Evolutionary conservation across 1,284 basidiomycete genomes (phyloP).

Genomic region (Cryptococcus sp.): DNA sequence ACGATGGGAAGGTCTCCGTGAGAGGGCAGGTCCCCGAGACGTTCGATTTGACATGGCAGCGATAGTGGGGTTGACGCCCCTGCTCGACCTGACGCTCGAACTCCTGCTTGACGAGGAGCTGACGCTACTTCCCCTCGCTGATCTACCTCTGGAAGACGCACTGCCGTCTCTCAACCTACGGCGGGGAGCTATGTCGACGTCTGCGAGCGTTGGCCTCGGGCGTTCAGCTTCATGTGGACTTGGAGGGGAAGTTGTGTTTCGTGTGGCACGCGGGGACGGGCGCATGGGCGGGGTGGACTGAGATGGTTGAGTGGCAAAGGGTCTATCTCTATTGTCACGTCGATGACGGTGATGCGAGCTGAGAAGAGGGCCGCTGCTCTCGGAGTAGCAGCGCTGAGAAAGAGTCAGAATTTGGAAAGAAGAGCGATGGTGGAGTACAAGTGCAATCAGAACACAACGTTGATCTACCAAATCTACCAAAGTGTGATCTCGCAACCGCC

Average conservation of each 20-base stretch:
- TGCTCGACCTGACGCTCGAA: neutral
- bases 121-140: slow-evolving; percentile 4
- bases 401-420: neutral
- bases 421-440: too few relatives aligned
- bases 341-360: too few relatives aligned
- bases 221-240: slow-evolving; percentile 16
- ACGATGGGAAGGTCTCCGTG: too few relatives aligned
- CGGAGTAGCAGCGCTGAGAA: neutral
- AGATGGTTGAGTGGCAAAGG: neutral
- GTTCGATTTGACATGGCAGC: too few relatives aligned
- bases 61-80: too few relatives aligned
- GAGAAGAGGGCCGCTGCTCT: neutral
- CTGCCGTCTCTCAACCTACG: slow-evolving; percentile 36
- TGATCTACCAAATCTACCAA: too few relatives aligned
- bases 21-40: too few relatives aligned
- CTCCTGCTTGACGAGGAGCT: slow-evolving; percentile 8
- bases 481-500: too few relatives aligned
- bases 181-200: slow-evolving; percentile 35
- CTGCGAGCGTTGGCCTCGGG: slow-evolving; percentile 30
- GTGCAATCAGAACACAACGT: too few relatives aligned
- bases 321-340: too few relatives aligned
- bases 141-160: slow-evolving; percentile 8
- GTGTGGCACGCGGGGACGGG: slow-evolving; percentile 13
- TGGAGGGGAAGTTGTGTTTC: slow-evolving; percentile 10
- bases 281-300: slow-evolving; percentile 11